These are phyloP conservation scores for Pleodorina starrii DNA, from an alignment of 139 green algal species.

Conservation along the genomic window DNA sequence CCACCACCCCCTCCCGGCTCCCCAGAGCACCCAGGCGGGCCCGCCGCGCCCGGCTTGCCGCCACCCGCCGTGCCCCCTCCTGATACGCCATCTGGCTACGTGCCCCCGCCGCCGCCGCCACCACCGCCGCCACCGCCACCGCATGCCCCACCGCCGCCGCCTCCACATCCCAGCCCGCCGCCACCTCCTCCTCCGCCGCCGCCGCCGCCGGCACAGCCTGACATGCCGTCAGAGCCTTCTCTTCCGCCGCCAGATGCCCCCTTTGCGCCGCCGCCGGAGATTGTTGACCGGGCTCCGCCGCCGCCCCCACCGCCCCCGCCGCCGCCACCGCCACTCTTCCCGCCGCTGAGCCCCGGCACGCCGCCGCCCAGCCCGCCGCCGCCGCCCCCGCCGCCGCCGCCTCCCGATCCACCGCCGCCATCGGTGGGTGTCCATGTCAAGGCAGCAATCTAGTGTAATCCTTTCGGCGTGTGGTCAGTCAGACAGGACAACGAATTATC, in stretches of 20 bases:
- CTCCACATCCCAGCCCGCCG: background rate
- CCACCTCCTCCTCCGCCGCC: conserved; percentile 5
- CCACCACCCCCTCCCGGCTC: background rate
- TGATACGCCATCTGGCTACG: too few species aligned
- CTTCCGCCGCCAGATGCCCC: background rate
- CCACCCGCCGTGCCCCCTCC: background rate
- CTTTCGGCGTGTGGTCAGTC: too few species aligned
- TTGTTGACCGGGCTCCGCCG: background rate
- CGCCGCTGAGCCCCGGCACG: background rate
- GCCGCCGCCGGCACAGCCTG: background rate
- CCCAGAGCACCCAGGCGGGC: background rate
- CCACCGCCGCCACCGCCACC: background rate
- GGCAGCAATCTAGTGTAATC: too few species aligned
- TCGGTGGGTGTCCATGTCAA: background rate
- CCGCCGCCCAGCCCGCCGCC: background rate
- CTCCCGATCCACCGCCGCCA: background rate
- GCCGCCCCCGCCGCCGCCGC: background rate
- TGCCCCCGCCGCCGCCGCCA: background rate
- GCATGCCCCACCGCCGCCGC: background rate
- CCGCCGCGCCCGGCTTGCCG: too few species aligned
- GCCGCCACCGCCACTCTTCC: background rate
- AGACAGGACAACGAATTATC: too few species aligned
- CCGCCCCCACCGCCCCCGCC: conserved; percentile 8
- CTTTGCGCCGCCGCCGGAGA: background rate
- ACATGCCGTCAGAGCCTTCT: background rate